Base-by-base conservation (phyloP, 1,284 basidiomycete species). In the Heliocybe sulcata region DNA sequence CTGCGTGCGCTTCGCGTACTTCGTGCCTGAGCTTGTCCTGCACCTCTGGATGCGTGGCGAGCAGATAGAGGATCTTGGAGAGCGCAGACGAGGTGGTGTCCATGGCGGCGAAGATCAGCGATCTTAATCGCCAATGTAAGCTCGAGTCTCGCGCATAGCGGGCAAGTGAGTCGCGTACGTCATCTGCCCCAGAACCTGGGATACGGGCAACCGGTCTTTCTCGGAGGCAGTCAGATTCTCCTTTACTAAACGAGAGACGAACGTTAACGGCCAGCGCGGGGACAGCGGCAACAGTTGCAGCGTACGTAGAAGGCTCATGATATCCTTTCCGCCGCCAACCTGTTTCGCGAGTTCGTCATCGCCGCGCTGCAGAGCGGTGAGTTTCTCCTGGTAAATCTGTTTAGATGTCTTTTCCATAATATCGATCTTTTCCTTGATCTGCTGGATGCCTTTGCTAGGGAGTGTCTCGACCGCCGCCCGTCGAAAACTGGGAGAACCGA, bases 111-210 rank as follows among this genome's bases (percentile, higher is more conserved):
- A 60, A 56, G 23, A 63, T 60, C 20, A 65, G 55, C 1, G 59
- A 57, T 16, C 60, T 63, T 19, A 16, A 29, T 2, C 26, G 4
- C 9, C 6, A 31, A 31, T 12, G 29, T 31, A 6, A 31, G 29
- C 29, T 4, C 29, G 6, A 45, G 12, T 12, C 4, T 19, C 12
- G 29, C n/a, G n/a, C n/a, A 31, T 12, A 31, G 29, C 12, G 29
- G 12, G 29, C 29, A n/a, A n/a, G 29, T 31, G 4, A 31, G 4
- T 6, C 12, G 12, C 29, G 51, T 47, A 69, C 69, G 65, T 64
- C 61, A 70, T 66, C 51, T 70, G 69, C 2, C 63, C 67, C 27
- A 69, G 58, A 11, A 72, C 52, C 54, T 67, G 67, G 9, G 61
- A 60, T 35, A 68, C 66, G 12, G 61, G 56, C 9, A 70, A 61